These are phyloP conservation scores for Pseudopyricularia javanii DNA, from an alignment of 2,329 filamentous ascomycete genomes.

Conservation along the genomic window DNA sequence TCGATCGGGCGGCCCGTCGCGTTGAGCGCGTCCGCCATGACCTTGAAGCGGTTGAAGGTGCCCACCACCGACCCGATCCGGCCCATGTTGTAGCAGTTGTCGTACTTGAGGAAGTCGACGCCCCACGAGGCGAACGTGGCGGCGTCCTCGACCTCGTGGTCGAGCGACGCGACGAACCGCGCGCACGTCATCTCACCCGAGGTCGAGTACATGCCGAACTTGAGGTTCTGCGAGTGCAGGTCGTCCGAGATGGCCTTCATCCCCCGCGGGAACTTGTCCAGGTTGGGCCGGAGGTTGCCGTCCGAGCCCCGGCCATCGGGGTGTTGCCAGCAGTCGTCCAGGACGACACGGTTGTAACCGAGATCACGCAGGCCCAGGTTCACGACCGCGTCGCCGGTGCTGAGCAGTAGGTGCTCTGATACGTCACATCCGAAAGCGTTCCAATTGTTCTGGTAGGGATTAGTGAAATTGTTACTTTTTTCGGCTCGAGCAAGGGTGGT, in stretches of 20 bases:
- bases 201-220: constrained; percentile 25
- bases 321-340: constrained; percentile 9
- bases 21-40: constrained; percentile 20
- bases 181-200: constrained; percentile 37
- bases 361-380: constrained; percentile 6
- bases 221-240: constrained; percentile 21
- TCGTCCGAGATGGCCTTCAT: constrained; percentile 21
- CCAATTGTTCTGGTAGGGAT: constrained; percentile 8
- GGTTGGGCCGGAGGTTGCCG: constrained; percentile 16
- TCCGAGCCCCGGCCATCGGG: constrained; percentile 10
- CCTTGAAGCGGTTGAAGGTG: constrained; percentile 16
- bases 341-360: constrained; percentile 9
- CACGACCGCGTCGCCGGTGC: constrained; percentile 4
- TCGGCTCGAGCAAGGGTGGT: neutral
- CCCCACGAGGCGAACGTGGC: constrained; percentile 38
- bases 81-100: constrained; percentile 28
- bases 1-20: constrained; percentile 17
- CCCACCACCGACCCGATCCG: constrained; percentile 13
- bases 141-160: constrained; percentile 39
- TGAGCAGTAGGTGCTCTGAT: constrained; percentile 7
- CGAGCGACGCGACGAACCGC: constrained; percentile 34
- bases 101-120: constrained; percentile 40
- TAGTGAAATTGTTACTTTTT: neutral
- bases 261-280: constrained; percentile 22
- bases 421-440: constrained; percentile 12